Conservation (phyloP, 768 basidiomycete species). For the Collybiopsis luxurians region DNA sequence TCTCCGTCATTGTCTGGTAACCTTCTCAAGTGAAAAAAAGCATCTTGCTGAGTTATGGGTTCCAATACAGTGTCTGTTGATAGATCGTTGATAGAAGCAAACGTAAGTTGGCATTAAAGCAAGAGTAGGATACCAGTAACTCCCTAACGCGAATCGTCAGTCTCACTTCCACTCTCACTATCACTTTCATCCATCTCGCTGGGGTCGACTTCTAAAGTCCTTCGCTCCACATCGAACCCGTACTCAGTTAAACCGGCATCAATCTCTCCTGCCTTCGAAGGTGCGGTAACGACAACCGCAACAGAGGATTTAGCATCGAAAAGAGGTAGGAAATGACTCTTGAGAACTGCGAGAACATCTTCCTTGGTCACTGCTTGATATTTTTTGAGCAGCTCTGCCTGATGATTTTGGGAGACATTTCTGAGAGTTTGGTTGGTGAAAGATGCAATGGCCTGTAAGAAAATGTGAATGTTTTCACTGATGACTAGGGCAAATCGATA, state of each 20-base stretch:
- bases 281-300: conserved; percentile 79
- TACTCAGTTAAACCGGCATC: conserved; percentile 53
- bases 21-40: no score
- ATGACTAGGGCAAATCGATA: conserved; percentile 4
- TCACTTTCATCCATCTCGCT: conserved; percentile 43
- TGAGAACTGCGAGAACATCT: conserved; percentile 68
- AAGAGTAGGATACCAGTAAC: background rate
- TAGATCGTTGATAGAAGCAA: background rate
- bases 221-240: conserved; percentile 82
- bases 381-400: conserved; percentile 72
- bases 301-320: conserved; percentile 77
- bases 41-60: no score
- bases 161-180: conserved; percentile 32
- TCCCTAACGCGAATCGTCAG: conserved; percentile 21
- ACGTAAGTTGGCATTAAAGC: background rate
- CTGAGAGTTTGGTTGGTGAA: conserved; percentile 93
- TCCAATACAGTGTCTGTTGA: conserved; percentile 13
- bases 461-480: background rate
- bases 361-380: conserved; percentile 78
- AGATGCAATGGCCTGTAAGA: conserved; percentile 66
- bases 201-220: conserved; percentile 60
- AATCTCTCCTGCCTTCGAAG: conserved; percentile 75
- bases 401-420: conserved; percentile 71
- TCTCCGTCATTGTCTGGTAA: no score
- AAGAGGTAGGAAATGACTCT: conserved; percentile 78